Conservation (phyloP, 768 basidiomycete species). For the Tricholoma terreum region DNA sequence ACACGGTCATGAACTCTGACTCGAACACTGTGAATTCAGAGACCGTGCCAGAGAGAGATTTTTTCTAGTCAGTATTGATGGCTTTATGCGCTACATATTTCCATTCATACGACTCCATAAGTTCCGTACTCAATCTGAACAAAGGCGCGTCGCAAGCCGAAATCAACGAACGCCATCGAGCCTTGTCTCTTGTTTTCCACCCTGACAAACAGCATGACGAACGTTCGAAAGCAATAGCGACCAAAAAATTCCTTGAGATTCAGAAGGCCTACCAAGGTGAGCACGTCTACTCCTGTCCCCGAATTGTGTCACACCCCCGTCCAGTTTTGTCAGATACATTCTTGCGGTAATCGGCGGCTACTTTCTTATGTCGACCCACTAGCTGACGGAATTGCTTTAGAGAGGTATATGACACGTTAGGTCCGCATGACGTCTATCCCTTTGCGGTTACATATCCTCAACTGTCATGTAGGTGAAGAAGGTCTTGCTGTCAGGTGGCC, state of each 20-base stretch:
- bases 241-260: conserved; percentile 67
- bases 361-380: neutral
- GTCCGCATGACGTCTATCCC: conserved; percentile 30
- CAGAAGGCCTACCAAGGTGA: conserved; percentile 82
- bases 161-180: conserved; percentile 70
- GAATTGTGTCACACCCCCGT: neutral
- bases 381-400: conserved; percentile 29
- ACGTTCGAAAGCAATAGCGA: conserved; percentile 53
- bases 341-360: conserved; percentile 45
- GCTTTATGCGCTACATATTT: neutral
- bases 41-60: conserved; percentile 11
- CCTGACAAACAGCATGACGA: conserved; percentile 78
- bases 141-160: conserved; percentile 60
- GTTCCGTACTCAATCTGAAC: conserved; percentile 70
- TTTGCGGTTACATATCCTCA: neutral
- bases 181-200: conserved; percentile 76
- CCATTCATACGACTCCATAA: conserved; percentile 16
- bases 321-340: conserved; percentile 72
- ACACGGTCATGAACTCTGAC: neutral
- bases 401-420: conserved; percentile 74
- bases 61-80: conserved; percentile 22
- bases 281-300: conserved; percentile 8
- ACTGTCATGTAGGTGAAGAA: conserved; percentile 23
- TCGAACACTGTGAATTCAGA: neutral
- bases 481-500: conserved; percentile 45